A percentile compares a stretch with the other conserved stretches of the same genome.
phyloP scores from a whole-genome alignment of 179 eudicot species.

The Beta corolliflora region DNA sequence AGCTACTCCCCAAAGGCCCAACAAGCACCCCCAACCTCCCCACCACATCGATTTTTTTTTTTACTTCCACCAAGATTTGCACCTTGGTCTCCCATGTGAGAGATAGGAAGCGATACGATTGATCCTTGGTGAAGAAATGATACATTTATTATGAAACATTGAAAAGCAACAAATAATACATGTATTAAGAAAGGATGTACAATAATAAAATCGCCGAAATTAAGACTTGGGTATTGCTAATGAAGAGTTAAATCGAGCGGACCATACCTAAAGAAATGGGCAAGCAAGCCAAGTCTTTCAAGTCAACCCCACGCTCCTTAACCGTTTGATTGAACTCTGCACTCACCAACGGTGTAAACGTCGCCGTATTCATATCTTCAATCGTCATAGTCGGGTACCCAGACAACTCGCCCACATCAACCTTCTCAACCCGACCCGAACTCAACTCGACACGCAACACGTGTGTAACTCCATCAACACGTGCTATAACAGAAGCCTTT shows the following conservation, averaged over 20 bases:
- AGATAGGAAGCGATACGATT: too few relatives aligned
- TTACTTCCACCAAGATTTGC: too few relatives aligned
- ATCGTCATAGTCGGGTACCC: slow-evolving; percentile 88
- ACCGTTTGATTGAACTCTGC: slow-evolving; percentile 73
- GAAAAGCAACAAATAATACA: too few relatives aligned
- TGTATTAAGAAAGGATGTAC: too few relatives aligned
- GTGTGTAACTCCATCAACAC: slow-evolving; percentile 50
- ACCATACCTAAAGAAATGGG: slow-evolving; percentile 59
- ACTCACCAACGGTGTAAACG: slow-evolving; percentile 63
- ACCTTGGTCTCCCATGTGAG: too few relatives aligned
- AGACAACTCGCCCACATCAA: slow-evolving; percentile 35
- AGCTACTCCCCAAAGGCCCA: too few relatives aligned
- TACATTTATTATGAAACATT: too few relatives aligned
- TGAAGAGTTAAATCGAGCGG: neutral
- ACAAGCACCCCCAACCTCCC: too few relatives aligned
- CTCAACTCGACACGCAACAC: slow-evolving; percentile 56
- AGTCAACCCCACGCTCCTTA: slow-evolving; percentile 65
- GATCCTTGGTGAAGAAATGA: too few relatives aligned
- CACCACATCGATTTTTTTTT: too few relatives aligned
- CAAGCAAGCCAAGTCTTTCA: slow-evolving; percentile 73
- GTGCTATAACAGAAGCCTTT: slow-evolving; percentile 67
- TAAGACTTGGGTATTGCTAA: neutral
- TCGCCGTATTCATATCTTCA: slow-evolving; percentile 68
- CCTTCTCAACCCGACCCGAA: slow-evolving; percentile 43
- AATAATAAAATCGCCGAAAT: too few relatives aligned